Evolutionary conservation across 306 rosid genomes (phyloP), one percentile per base, ranked within the genome.

Genomic region (Quercus engelmannii): DNA sequence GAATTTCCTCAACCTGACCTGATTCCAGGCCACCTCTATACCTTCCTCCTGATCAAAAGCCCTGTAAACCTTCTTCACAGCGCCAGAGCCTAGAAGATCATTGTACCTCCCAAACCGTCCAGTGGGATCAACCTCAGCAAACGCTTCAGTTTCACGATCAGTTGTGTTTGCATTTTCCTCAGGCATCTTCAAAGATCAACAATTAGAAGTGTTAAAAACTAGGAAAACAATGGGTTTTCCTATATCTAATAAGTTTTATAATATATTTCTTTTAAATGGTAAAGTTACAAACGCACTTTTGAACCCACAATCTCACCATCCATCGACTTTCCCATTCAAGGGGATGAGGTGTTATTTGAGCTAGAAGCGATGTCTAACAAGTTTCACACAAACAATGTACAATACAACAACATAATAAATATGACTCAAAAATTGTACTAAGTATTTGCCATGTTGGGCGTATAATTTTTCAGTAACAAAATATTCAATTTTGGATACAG

Each of bases 11-110:
- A 94, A 83, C 3, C 87, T 87, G 62, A 94, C 98, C 86, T 92
- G 96, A 78, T 92, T 94, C 98, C 97, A 94, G 14, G 98, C 98
- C 54, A 94, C 97, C 84, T 94, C 98, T 33, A 76, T 92, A 5
- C 98, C 98, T 84, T 94, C 97, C 81, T 88, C 86, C 78, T 89
- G 97, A 90, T 94, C 99, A 81, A 94, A 94, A 3, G 87, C 97
- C 82, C 97, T 79, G 55, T 92, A 94, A 6, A 94, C 99, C 75
- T 86, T 94, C 77, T 94, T 94, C 83, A 94, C 93, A 15, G 97
- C 97, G 43, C 99, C 99, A 69, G 58, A 57, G 4, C 98, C 98
- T 9, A 94, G 97, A 20, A 92, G 86, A 76, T 85, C 97, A 33
- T 6, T 76, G 41, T 92, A 94, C 57, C 97, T 87, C 38, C 98